Base-by-base conservation (phyloP, 139 green algal genomes). In the Picocystis salinarum region DNA sequence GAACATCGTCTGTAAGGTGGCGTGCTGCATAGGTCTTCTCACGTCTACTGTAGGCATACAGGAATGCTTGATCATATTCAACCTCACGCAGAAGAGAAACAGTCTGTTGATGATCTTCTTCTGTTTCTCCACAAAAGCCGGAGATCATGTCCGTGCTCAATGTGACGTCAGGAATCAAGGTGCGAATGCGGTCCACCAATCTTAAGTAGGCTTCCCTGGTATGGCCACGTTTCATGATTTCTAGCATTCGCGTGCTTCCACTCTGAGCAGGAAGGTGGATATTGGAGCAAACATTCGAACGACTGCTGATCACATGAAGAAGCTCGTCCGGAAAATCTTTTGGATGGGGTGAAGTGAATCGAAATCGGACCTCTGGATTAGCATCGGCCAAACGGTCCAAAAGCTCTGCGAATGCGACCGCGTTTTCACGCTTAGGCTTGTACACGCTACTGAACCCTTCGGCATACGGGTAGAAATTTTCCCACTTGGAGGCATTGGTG, bases 251-350 rank as follows among this genome's bases (percentile, higher is more conserved):
- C 27, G 49, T 69, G 42, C 39, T 71, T 17, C 83, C 83, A 33
- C 69, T 85, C 65, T 94, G 83, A 6, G 78, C 80, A 1, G 83
- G 83, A 70, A 93, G 74, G 69, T 94, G 83, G 37, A 94, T 52
- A 47, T 76, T 63, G 34, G 75, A 79, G 54, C 69, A 84, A 15
- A 94, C 64, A 53, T 94, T 94, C 29, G 57, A 52, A 5, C 60
- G 62, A 2, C 29, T 39, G 0, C 55, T 28, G 26, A 92, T 75
- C 24, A 79, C 63, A 20, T 48, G 25, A 11, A 74, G 39, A 5
- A 74, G 36, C 19, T 71, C 64, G 28, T 72, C 55, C 2, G 56
- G 56, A 48, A 83, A 85, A 50, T 83, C 76, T 33, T 91, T 93
- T 1, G 82, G 82, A 49, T 93, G 82, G 23, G 82, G 82, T 0